Conservation (phyloP, 2,329 filamentous ascomycete species). For the Aspergillus proliferans region DNA sequence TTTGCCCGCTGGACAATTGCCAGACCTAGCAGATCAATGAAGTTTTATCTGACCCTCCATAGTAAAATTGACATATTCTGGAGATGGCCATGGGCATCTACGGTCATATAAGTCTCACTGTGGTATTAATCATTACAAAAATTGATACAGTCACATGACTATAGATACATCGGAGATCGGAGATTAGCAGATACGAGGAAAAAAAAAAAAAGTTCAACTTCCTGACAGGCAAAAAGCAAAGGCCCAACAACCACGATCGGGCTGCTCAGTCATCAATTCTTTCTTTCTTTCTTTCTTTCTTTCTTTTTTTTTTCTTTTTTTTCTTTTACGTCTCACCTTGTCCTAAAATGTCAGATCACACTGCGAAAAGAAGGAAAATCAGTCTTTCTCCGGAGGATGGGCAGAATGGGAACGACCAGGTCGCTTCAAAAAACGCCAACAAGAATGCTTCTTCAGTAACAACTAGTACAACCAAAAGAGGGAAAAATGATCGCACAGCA, state of each 20-base stretch:
- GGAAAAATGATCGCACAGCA: constrained; percentile 22
- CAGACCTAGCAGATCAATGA: too few relatives aligned
- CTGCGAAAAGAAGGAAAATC: constrained; percentile 44
- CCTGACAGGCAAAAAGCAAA: neutral
- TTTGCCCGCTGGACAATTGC: too few relatives aligned
- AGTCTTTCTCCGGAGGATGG: constrained; percentile 27
- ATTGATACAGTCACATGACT: constrained; percentile 6
- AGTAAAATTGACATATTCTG: too few relatives aligned
- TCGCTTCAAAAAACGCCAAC: constrained; percentile 6
- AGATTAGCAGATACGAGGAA: constrained; percentile 4
- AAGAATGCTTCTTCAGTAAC: constrained; percentile 16
- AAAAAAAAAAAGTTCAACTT: neutral
- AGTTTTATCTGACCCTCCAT: too few relatives aligned
- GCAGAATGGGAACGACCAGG: constrained; percentile 24
- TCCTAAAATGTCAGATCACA: constrained; percentile 26
- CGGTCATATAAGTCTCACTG: too few relatives aligned
- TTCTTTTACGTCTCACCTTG: neutral
- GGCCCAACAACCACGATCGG: neutral
- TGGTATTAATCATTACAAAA: too few relatives aligned
- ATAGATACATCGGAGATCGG: constrained; percentile 7
- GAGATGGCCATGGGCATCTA: too few relatives aligned
- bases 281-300: neutral
- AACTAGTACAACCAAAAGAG: constrained; percentile 11
- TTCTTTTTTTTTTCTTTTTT: neutral
- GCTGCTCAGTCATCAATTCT: neutral